Base-by-base conservation (phyloP, 2,329 filamentous ascomycete genomes). In the Monilinia laxa region DNA sequence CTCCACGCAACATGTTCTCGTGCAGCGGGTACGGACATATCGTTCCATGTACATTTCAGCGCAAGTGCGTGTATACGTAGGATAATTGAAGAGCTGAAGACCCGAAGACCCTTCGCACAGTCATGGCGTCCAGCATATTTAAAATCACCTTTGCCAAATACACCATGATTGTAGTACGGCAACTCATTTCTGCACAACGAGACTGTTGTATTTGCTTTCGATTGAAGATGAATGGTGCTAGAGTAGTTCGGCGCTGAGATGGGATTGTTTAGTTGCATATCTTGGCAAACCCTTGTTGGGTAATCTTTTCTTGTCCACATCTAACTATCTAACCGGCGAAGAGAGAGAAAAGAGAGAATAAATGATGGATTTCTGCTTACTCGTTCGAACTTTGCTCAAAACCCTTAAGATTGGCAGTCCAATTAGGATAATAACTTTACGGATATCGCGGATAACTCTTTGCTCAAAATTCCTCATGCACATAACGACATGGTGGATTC, bases 401-500 rank as follows among this genome's bases (percentile, higher is more conserved):
- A 31, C 14, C 12, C 10, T 64, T 31, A 28, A 7, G 10, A n/a
- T 51, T 42, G 63, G 47, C 23, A 40, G 23, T 42, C 55, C 63
- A 65, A 53, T 45, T 23, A 60, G 47, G 55, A 51, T 51, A 53
- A 51, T 40, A 45, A 53, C 31, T 35, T 38, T 40, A 23, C 63
- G 63, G 55, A 45, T 60, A 45, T 35, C 47, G 63, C 63, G 63
- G 63, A 60, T 60, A 60, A 47, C 38, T 23, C 25, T 52, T 42
- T 49, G 45, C 25, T 53, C 35, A 42, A 20, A 40, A 42, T 60
- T 52, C 54, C 53, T 40, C n/a, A 65, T 53, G 63, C 63, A 65
- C 35, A 45, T 45, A 65, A 60, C 45, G 63, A 60, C 63, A 65
- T 60, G 63, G 63, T 31, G 53, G 53, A 45, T 65, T 65, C 63